Conservation (phyloP, 2,329 filamentous ascomycete species). For the Arthrobotrys pseudoclavata region DNA sequence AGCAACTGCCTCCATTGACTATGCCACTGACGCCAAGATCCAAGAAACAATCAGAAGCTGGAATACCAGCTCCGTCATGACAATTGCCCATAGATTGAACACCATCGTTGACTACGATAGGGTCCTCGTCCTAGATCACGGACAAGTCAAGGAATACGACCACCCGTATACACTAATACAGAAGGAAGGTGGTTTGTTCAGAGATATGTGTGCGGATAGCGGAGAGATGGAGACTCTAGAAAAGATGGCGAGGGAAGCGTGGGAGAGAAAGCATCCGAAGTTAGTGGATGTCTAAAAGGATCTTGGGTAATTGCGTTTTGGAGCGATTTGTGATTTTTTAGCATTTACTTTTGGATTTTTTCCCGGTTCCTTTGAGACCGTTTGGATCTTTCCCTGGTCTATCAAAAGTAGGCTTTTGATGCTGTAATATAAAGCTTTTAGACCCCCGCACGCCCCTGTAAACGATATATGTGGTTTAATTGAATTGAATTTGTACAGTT, state of each 20-base stretch:
- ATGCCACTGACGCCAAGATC: constrained; percentile 93
- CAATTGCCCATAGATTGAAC: constrained; percentile 93
- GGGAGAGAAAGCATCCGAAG: constrained; percentile 59
- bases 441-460: background rate
- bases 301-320: background rate
- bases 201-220: constrained; percentile 63
- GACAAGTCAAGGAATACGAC: constrained; percentile 87
- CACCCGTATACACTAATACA: constrained; percentile 86
- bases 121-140: constrained; percentile 92
- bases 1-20: constrained; percentile 97
- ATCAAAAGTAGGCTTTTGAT: background rate
- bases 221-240: constrained; percentile 62
- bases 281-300: constrained; percentile 30
- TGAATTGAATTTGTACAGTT: background rate
- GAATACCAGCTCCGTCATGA: constrained; percentile 88
- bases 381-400: background rate
- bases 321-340: constrained; percentile 26
- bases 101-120: constrained; percentile 99
- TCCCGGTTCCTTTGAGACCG: background rate
- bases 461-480: background rate
- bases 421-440: constrained; percentile 9
- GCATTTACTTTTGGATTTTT: background rate
- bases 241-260: constrained; percentile 63
- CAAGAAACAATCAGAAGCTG: constrained; percentile 96
- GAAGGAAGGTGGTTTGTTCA: constrained; percentile 76